Base-by-base conservation (phyloP, 2,329 filamentous ascomycete genomes). In the Pochonia chlamydosporia region DNA sequence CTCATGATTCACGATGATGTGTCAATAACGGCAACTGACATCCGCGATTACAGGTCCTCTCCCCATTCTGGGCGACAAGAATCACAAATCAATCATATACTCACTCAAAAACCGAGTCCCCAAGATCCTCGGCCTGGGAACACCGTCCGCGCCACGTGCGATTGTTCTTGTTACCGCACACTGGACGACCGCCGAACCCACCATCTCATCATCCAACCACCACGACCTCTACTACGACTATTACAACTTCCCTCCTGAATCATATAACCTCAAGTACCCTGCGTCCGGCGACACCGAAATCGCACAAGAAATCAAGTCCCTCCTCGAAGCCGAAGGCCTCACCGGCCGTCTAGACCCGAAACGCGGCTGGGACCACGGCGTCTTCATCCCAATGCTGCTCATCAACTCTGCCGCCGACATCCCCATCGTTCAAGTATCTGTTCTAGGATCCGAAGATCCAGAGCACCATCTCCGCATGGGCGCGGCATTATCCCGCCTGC, bases 91-190 rank as follows among this genome's bases (percentile, higher is more conserved):
- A 33, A 75, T 82, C 53, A 70, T 71, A 30, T 62, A 68, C 42
- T 81, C 77, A 1, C 67, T 83, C 49, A 69, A 70, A 47, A 73
- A 68, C 4, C 69, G 71, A 9, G 72, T 82, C 6, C 79, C 80
- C 43, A 64, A 73, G 56, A 70, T 83, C 43, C 71, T 84, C 40
- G 69, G 71, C 52, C 70, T 84, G 3, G 69, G 71, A 33, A 78
- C 76, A 0, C 59, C 73, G 1, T 63, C 73, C 1, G 67, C 72
- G 11, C 74, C 71, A 0, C 66, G 66, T 9, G 78, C 74, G 21
- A 79, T 82, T 40, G 64, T 81, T 9, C 63, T 82, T 26, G 69
- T 82, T 13, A 82, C 79, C 0, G 78, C 79, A 4, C 78, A 82
- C 63, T 82, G 78, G 79, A 70, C 69, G 3, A 72, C 73, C 3